Percentiles rank a stretch among this genome's conserved stretches.
phyloP scores from a whole-genome alignment of 768 basidiomycete genomes.

The Chalciporus piperatus region DNA sequence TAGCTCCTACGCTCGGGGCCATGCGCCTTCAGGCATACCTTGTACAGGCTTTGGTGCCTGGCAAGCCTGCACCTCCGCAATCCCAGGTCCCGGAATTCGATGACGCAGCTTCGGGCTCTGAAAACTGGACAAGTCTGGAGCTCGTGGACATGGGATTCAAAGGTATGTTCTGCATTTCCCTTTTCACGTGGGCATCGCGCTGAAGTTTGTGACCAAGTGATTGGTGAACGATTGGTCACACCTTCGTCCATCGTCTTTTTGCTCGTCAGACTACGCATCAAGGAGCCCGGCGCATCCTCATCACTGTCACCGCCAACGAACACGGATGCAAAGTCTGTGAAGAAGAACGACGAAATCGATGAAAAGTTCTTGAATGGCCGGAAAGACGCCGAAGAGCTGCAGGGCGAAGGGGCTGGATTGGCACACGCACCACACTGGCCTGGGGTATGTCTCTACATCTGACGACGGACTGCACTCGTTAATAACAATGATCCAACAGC shows the following conservation, averaged over 20 bases:
- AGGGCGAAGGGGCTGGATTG: constrained; percentile 45
- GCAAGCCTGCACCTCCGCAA: constrained; percentile 42
- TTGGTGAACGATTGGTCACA: constrained; percentile 84
- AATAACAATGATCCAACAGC: constrained; percentile 37
- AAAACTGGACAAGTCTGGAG: constrained; percentile 73
- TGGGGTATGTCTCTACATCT: constrained; percentile 47
- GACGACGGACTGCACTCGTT: neutral
- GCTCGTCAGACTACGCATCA: constrained; percentile 76
- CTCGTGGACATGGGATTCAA: constrained; percentile 82
- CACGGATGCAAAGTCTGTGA: constrained; percentile 41
- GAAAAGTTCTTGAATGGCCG: constrained; percentile 65
- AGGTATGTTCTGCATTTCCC: constrained; percentile 45
- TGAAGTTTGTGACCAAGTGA: constrained; percentile 49
- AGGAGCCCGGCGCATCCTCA: constrained; percentile 45
- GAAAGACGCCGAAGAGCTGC: constrained; percentile 60
- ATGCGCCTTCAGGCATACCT: constrained; percentile 85
- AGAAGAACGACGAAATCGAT: constrained; percentile 58
- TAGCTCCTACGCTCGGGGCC: constrained; percentile 68
- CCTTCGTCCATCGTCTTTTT: constrained; percentile 88
- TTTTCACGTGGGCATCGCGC: neutral
- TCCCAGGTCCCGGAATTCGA: constrained; percentile 80
- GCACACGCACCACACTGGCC: constrained; percentile 97
- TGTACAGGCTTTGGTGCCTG: constrained; percentile 76
- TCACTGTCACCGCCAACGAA: constrained; percentile 29
- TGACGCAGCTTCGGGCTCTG: constrained; percentile 31